Base-by-base conservation (phyloP, 2,329 filamentous ascomycete species). In the Neocatenulostroma microsporum region DNA sequence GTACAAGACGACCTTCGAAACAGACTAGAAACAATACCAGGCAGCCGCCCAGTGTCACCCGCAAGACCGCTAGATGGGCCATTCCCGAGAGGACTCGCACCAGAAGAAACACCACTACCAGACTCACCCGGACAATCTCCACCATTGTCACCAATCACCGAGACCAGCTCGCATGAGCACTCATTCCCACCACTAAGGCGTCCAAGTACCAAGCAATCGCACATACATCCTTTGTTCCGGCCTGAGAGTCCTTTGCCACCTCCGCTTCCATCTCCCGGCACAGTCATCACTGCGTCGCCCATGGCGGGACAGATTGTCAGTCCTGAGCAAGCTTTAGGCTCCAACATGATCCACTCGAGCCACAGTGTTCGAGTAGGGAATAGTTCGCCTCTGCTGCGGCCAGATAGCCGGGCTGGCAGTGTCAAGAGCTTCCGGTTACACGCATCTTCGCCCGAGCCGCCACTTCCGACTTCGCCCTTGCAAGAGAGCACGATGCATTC, bases 211-310 rank as follows among this genome's bases (percentile, higher is more conserved):
- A 21, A 17, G 49, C 80, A 86, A 57, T 69, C 78, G 4, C 76
- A 87, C 53, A 86, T 87, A 30, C 82, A 87, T 56, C 82, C 82
- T 6, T 69, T 87, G 2, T 87, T 87, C 64, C 72, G 82, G 42
- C 78, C 78, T 5, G 80, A 84, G 54, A 82, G 77, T 21, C 80
- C 80, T 0, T 72, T 69, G 1, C 80, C 80, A 10, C 78, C 81
- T 1, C 51, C 82, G 1, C 62, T 74, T 5, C 70, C 73, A 2
- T 82, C 80, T 0, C 78, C 80, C 0, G 80, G 81, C 1, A 88
- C 83, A 0, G 70, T 80, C 12, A 80, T 88, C 32, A 67, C 77
- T 9, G 83, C 82, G 0, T 78, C 82, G 3, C 82, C 82, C 0
- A 72, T 78, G 26, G 78, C 78, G 3, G 82, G 77, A 3, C 74